Percentiles rank a stretch among this genome's conserved stretches.
phyloP scores from a whole-genome alignment of 2,329 filamentous ascomycete genomes.

The Pseudopyrenochaeta lycopersici region DNA sequence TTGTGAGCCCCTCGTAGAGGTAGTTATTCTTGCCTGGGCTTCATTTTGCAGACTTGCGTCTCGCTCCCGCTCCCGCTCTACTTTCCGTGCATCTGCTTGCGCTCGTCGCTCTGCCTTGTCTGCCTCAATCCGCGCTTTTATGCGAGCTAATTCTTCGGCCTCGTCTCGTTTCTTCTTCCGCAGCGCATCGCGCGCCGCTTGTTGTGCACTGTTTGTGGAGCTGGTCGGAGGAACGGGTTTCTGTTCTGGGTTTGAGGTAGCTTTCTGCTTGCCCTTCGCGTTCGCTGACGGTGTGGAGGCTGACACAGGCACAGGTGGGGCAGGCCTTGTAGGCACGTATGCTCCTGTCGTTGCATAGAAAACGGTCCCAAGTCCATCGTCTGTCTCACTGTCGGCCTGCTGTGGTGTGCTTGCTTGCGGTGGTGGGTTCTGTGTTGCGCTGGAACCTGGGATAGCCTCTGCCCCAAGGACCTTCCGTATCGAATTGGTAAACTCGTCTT shows the following conservation, averaged over 20 bases:
- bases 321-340: conserved; percentile 6
- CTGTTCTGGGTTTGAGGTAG: conserved; percentile 40
- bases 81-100: conserved; percentile 43
- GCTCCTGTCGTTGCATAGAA: conserved; percentile 7
- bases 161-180: conserved; percentile 71
- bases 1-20: conserved; percentile 38
- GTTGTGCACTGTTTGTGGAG: conserved; percentile 48
- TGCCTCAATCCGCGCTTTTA: conserved; percentile 78
- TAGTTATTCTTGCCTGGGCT: conserved; percentile 7
- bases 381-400: conserved; percentile 1
- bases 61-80: conserved; percentile 41
- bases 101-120: conserved; percentile 74
- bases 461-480: conserved; percentile 54
- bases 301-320: conserved; percentile 8
- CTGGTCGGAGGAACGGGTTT: conserved; percentile 44
- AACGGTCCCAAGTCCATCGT: conserved; percentile 11
- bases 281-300: conserved; percentile 24
- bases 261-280: conserved; percentile 54
- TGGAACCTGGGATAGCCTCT: conserved; percentile 34
- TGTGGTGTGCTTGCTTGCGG: conserved; percentile 18
- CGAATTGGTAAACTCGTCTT: conserved; percentile 71
- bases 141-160: conserved; percentile 73
- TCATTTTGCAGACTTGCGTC: conserved; percentile 7
- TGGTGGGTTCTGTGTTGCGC: conserved; percentile 16
- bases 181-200: conserved; percentile 55